These are phyloP conservation scores for Alternaria angustiovoidea DNA, from an alignment of 2,329 filamentous ascomycete species.

Conservation along the genomic window DNA sequence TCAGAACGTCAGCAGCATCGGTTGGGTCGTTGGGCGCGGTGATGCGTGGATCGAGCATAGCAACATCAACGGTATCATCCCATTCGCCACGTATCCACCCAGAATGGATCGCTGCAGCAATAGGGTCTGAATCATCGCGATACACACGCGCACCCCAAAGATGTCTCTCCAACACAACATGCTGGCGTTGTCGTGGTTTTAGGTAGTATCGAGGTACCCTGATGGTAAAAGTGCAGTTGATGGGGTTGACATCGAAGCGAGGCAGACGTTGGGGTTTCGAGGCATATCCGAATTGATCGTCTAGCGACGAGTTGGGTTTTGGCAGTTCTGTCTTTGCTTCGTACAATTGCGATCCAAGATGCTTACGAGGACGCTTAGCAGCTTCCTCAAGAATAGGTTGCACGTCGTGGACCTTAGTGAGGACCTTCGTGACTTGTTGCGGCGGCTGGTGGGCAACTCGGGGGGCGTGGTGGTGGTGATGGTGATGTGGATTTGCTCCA, in stretches of 20 bases:
- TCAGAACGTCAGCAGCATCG: slow-evolving; percentile 54
- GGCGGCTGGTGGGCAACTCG: slow-evolving; percentile 33
- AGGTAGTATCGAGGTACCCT: slow-evolving; percentile 85
- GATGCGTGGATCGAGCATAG: slow-evolving; percentile 67
- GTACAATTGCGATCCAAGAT: slow-evolving; percentile 87
- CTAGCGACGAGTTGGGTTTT: slow-evolving; percentile 51
- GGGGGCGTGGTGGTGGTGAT: slow-evolving; percentile 44
- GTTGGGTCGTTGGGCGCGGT: slow-evolving; percentile 54
- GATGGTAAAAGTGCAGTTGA: slow-evolving; percentile 87
- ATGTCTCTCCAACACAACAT: slow-evolving; percentile 80
- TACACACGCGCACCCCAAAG: slow-evolving; percentile 96
- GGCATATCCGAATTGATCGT: slow-evolving; percentile 65
- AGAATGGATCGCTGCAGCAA: slow-evolving; percentile 90
- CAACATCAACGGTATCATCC: slow-evolving; percentile 76
- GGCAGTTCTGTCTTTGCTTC: slow-evolving; percentile 67
- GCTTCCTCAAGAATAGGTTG: slow-evolving; percentile 73
- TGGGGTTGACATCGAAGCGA: slow-evolving; percentile 74
- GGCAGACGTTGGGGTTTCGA: slow-evolving; percentile 76
- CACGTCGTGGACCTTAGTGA: slow-evolving; percentile 66
- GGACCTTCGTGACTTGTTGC: slow-evolving; percentile 62
- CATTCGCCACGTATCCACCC: slow-evolving; percentile 93
- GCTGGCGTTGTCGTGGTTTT: slow-evolving; percentile 73
- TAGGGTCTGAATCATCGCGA: slow-evolving; percentile 92
- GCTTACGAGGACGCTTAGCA: slow-evolving; percentile 73
- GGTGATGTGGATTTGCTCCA: slow-evolving; percentile 47